phyloP scores from a whole-genome alignment of 768 basidiomycete species.

The Tylopilus rubrobrunneus region DNA sequence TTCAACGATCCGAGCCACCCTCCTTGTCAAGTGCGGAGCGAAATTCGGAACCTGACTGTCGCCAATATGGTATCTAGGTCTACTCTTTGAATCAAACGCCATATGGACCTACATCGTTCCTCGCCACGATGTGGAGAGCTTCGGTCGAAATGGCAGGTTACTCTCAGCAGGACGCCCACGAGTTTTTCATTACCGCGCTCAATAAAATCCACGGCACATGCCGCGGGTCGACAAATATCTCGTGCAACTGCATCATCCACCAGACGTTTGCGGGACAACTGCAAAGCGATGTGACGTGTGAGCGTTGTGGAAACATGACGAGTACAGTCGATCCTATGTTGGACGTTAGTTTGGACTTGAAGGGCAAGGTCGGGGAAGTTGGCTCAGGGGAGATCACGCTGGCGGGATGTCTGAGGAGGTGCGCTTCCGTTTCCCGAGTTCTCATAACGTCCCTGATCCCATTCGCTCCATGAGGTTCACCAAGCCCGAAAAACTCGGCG shows the following conservation, averaged over 20 bases:
- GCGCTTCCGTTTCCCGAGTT: conserved; percentile 6
- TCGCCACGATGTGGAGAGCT: conserved; percentile 77
- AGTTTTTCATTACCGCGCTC: conserved; percentile 77
- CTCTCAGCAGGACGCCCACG: conserved; percentile 92
- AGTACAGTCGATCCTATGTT: conserved; percentile 85
- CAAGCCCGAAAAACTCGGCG: conserved; percentile 75
- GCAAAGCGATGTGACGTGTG: conserved; percentile 88
- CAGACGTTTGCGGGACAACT: conserved; percentile 83
- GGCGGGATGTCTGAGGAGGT: conserved; percentile 73
- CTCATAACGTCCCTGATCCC: neutral
- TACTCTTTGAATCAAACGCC: conserved; percentile 57
- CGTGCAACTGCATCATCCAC: conserved; percentile 90
- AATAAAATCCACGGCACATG: conserved; percentile 85
- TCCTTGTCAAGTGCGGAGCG: neutral
- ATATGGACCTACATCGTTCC: conserved; percentile 78
- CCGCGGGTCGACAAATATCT: conserved; percentile 67
- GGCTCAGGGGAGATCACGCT: conserved; percentile 61
- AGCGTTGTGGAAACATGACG: conserved; percentile 74
- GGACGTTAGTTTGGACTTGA: conserved; percentile 85
- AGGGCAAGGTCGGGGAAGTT: conserved; percentile 44
- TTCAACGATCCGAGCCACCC: neutral
- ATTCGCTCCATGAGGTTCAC: conserved; percentile 57
- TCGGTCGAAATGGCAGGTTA: conserved; percentile 85
- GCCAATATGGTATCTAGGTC: conserved; percentile 34
- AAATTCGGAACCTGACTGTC: neutral